Evolutionary conservation across 176 grass and related monocot species (phyloP), one percentile per base, ranked within the genome.

Genomic region (Pontederia paniculata): DNA sequence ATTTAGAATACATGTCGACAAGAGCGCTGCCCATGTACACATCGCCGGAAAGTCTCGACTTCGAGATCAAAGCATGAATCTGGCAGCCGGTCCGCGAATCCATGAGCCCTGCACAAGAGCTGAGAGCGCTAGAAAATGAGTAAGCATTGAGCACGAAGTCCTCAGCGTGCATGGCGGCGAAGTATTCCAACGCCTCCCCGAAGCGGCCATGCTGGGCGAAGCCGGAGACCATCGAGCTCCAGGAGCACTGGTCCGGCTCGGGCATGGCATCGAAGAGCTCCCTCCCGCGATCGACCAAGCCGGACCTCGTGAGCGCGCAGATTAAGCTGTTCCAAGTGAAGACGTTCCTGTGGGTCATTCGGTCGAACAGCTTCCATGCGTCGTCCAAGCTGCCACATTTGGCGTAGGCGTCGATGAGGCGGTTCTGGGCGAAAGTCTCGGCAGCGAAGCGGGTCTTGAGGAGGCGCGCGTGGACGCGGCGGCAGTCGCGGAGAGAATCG

Each of bases 61-160:
- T 67, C 12, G 25, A 31, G 12, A 81, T 74, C 41, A 71, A 70
- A 8, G 47, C 67, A 17, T 81, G 78, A 42, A 81, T 63, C 63
- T 81, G 78, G 18, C 46, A 47, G 15, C 78, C 72, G 5, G 46
- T 55, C 42, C 72, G 67, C 11, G 23, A 59, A 48, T 81, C 72
- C 48, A 58, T 56, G 44, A 61, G 52, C 11, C 67, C 61, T 7
- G 78, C 53, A 46, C 78, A 75, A 25, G 78, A 71, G 21, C 78
- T 75, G n/a, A 81, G 72, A 7, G 60, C 66, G 42, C 78, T 81
- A 6, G 72, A 73, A 42, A 81, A 81, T 44, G 78, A 81, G 57
- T 80, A 80, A 12, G 64, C 73, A 4, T 73, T 80, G 77, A 85
- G 77, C 47, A 77, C 63, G 66, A 80, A 85, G 69, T 85, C 73